A percentile compares a stretch with the other conserved stretches of the same genome.
Evolutionary conservation across 257 asterid genomes (phyloP).

Genomic region (Petunia axillaris): DNA sequence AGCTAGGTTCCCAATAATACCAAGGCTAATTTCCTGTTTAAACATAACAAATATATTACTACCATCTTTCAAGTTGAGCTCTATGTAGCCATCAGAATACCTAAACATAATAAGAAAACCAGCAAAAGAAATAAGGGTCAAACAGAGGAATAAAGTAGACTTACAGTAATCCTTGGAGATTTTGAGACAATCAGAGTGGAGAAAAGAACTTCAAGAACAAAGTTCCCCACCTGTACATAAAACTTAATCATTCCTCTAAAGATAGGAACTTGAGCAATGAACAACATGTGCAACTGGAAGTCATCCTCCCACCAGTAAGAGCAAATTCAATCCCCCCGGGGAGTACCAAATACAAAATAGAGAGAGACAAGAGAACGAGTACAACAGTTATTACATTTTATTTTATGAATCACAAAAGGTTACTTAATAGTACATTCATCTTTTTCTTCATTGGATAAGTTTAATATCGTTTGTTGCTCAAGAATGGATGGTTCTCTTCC

Average conservation of each 20-base stretch:
- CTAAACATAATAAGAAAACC: neutral
- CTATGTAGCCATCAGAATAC: neutral
- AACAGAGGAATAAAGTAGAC: slow-evolving; percentile 32
- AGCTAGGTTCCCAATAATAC: slow-evolving; percentile 90
- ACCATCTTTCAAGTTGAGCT: slow-evolving; percentile 13
- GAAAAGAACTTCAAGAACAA: slow-evolving; percentile 86
- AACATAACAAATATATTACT: slow-evolving; percentile 14
- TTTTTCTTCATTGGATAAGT: neutral
- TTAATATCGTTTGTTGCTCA: neutral
- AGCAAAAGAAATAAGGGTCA: slow-evolving; percentile 9
- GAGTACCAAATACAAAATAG: neutral
- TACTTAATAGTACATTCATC: neutral
- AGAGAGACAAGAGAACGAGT: neutral
- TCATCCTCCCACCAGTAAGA: slow-evolving; percentile 4
- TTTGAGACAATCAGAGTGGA: slow-evolving; percentile 71
- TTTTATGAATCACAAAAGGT: neutral
- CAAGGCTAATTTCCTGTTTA: slow-evolving; percentile 88
- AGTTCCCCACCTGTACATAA: slow-evolving; percentile 67
- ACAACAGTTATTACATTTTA: neutral
- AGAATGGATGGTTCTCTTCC: neutral
- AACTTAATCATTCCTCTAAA: slow-evolving; percentile 15
- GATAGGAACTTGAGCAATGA: neutral
- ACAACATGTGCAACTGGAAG: slow-evolving; percentile 5
- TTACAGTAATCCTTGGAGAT: slow-evolving; percentile 70
- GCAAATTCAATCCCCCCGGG: neutral